Conservation (phyloP, 1,284 basidiomycete species). For the Cryptococcus sp. region DNA sequence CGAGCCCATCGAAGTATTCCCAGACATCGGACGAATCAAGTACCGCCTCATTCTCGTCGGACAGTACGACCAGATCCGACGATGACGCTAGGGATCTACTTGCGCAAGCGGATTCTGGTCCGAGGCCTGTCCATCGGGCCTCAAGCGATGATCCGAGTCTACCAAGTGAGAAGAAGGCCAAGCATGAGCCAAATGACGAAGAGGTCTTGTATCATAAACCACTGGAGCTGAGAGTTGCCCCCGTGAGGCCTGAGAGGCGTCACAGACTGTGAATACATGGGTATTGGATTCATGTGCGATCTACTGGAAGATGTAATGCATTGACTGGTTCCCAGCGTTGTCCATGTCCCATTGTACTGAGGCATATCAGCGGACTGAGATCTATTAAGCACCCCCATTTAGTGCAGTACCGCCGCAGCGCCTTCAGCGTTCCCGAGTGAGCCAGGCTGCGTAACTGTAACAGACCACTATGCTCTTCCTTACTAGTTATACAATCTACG, state of each 20-base stretch:
- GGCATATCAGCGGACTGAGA: no score
- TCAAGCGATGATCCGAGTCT: conserved; percentile 3
- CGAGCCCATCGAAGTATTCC: conserved; percentile 18
- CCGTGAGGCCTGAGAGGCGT: not conserved
- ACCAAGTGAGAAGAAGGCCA: not conserved
- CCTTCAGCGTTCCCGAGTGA: no score
- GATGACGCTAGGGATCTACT: conserved; percentile 5
- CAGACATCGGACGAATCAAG: conserved; percentile 8
- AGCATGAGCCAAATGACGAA: conserved; percentile 4
- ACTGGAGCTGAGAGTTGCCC: not conserved
- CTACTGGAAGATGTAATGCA: no score
- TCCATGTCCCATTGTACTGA: no score
- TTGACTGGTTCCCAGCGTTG: no score
- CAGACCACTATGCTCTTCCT: no score
- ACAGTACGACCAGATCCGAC: conserved; percentile 7
- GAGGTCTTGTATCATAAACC: conserved; percentile 12
- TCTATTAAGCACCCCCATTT: no score
- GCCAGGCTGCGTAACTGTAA: no score
- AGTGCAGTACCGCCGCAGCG: no score
- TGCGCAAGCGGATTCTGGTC: conserved; percentile 16
- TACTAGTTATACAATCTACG: no score
- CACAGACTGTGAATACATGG: no score
- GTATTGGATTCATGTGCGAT: no score
- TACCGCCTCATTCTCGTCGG: not conserved
- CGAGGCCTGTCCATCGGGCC: conserved; percentile 2